Percentiles rank a stretch among this genome's conserved stretches.
These are phyloP conservation scores for Pichia sp. DNA, from an alignment of 1,139 yeast species.

Conservation along the genomic window DNA sequence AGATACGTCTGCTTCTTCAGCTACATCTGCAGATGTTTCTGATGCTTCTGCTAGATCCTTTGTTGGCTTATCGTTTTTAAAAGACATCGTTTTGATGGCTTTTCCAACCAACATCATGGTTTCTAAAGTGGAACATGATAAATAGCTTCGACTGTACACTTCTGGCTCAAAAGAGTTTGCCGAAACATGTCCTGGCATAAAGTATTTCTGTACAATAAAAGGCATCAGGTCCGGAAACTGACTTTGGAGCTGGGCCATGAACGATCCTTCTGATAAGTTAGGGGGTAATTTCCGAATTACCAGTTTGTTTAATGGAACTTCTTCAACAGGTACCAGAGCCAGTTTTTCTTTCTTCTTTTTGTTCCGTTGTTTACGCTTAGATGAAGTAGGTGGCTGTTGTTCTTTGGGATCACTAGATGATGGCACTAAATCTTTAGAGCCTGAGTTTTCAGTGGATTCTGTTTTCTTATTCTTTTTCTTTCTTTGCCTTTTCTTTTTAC, in stretches of 20 bases:
- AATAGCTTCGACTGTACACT: slow-evolving; percentile 20
- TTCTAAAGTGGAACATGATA: slow-evolving; percentile 15
- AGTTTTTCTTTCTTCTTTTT: background rate
- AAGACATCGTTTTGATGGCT: slow-evolving; percentile 9
- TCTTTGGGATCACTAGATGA: too few relatives aligned
- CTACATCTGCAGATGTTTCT: slow-evolving; percentile 1
- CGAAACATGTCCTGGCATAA: slow-evolving; percentile 29
- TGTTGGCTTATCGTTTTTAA: slow-evolving; percentile 8
- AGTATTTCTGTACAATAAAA: slow-evolving; percentile 23
- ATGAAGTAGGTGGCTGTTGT: too few relatives aligned
- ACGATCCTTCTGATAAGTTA: slow-evolving; percentile 23
- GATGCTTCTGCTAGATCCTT: background rate
- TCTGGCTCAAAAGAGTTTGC: slow-evolving; percentile 16
- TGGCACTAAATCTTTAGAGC: too few relatives aligned
- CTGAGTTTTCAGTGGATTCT: background rate
- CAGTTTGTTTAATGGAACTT: slow-evolving; percentile 17
- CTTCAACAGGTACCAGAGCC: background rate
- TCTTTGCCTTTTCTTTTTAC: background rate
- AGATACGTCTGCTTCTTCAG: background rate
- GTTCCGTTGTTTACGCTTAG: background rate
- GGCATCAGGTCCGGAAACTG: slow-evolving; percentile 3
- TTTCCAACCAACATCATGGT: slow-evolving; percentile 12
- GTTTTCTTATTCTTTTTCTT: background rate
- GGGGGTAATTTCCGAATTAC: slow-evolving; percentile 34
- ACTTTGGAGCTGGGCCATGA: slow-evolving; percentile 15